Base-by-base conservation (phyloP, 352 stramenopile species). In the Phytophthora palmivora region DNA sequence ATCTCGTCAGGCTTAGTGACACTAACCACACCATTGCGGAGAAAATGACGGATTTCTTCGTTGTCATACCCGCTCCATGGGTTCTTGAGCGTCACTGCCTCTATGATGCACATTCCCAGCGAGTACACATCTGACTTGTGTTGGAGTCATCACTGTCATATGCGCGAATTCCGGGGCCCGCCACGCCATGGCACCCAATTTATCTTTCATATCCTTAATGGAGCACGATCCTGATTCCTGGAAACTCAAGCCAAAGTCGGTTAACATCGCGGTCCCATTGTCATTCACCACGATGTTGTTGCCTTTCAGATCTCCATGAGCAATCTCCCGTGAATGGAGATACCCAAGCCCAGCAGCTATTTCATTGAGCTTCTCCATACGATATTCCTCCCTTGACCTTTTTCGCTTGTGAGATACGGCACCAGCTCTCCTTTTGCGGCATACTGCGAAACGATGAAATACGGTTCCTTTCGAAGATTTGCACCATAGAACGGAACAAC, bases 371-470 rank as follows among this genome's bases (percentile, higher is more conserved):
- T 50, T 66, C 16, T 24, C 63, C 63, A 71, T 21, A 47, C 30
- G 2, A 60, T 8, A 1, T 2, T 21, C 33, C 28, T 6, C 1
- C 44, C 39, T 51, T 46, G 6, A 10, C 16, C 12, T 9, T 60
- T 66, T 45, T 58, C 22, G 34, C 33, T 24, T 9, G 54, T 56
- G 1, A 65, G 48, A 38, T 70, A 69, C 14, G 6, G 3, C 2
- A 58, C 22, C n/a, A 69, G 38, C 12, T 57, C 45, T 49, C 52
- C 55, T 6, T 56, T 49, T 8, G 26, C 0, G 32, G 55, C 62
- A n/a, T n/a, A n/a, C n/a, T n/a, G n/a, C n/a, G 42, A 61, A 12
- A 70, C 54, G 8, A 70, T 66, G 15, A 70, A 70, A 45, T 33
- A 66, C 10, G 54, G 54, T 15, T 55, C 34, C 15, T 57, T 54